These are phyloP conservation scores for Aureobasidium lini DNA, from an alignment of 2,329 filamentous ascomycete genomes.

Conservation along the genomic window DNA sequence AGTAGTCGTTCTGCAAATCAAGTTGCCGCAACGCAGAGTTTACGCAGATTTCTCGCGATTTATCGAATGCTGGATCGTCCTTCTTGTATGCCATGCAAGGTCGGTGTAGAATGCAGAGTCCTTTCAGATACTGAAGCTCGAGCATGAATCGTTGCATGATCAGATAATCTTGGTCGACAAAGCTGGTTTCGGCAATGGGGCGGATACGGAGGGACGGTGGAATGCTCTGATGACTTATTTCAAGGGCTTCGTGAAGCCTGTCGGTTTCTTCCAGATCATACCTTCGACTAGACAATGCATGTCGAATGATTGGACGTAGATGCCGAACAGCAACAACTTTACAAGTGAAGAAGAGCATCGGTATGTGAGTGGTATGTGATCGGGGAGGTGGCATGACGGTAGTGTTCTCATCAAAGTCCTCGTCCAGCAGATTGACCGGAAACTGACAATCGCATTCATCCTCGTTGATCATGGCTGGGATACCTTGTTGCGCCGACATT, in stretches of 20 bases:
- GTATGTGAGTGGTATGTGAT: constrained; percentile 1
- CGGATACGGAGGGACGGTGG: constrained; percentile 23
- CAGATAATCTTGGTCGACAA: constrained; percentile 36
- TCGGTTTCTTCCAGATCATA: constrained; percentile 14
- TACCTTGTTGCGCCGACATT: constrained; percentile 10
- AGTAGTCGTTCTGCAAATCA: constrained; percentile 37
- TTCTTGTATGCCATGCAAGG: constrained; percentile 35
- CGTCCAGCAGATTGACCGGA: constrained; percentile 10
- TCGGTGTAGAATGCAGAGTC: constrained; percentile 41
- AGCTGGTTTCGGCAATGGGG: constrained; percentile 26
- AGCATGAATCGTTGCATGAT: constrained; percentile 42
- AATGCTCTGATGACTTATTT: constrained; percentile 12
- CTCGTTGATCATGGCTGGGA: constrained; percentile 11
- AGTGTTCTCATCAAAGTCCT: constrained; percentile 14
- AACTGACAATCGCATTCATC: constrained; percentile 6
- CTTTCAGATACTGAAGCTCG: constrained; percentile 40
- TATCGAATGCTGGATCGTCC: constrained; percentile 28
- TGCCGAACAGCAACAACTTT: neutral
- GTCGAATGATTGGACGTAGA: neutral
- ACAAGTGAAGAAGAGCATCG: constrained; percentile 1
- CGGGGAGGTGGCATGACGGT: neutral
- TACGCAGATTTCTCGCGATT: constrained; percentile 38
- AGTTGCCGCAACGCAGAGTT: constrained; percentile 39
- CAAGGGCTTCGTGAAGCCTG: constrained; percentile 15
- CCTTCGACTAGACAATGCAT: neutral